phyloP scores from a whole-genome alignment of 495 filamentous ascomycete species.

The Aspergillus steynii region DNA sequence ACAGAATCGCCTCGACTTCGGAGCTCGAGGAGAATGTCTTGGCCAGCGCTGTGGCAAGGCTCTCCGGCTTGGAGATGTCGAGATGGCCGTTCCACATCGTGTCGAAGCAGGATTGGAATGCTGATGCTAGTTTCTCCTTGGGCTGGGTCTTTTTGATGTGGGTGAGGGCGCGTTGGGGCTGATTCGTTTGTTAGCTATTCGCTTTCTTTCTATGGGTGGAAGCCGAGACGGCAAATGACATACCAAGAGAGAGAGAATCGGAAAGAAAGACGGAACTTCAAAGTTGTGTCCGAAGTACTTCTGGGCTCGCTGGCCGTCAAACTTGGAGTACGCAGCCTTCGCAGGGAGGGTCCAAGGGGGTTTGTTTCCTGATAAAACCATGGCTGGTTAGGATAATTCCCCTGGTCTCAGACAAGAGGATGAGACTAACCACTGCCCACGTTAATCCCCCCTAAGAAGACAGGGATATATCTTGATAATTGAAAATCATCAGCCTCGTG shows the following conservation, averaged over 20 bases:
- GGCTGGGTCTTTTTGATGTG: conserved; percentile 60
- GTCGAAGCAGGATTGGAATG: conserved; percentile 46
- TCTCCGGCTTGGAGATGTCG: conserved; percentile 50
- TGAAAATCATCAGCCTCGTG: neutral
- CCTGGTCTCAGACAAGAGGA: neutral
- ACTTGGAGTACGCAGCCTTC: conserved; percentile 58
- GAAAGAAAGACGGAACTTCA: conserved; percentile 50
- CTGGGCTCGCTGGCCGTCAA: conserved; percentile 57
- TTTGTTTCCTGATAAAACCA: conserved; percentile 56
- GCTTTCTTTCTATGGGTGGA: neutral
- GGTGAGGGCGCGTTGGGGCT: conserved; percentile 65
- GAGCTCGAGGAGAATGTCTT: conserved; percentile 35
- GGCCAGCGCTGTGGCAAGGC: conserved; percentile 32
- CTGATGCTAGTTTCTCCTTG: conserved; percentile 36
- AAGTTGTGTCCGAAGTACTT: conserved; percentile 51
- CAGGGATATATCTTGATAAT: conserved; percentile 59
- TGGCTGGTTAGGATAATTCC: neutral
- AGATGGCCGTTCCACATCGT: conserved; percentile 47
- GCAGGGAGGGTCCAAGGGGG: conserved; percentile 70
- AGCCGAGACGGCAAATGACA: neutral
- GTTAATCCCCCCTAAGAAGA: conserved; percentile 76
- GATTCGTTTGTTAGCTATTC: neutral
- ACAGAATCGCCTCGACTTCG: conserved; percentile 53
- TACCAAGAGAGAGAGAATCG: conserved; percentile 50
- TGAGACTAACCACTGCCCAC: conserved; percentile 53